These are phyloP conservation scores for Capillidium rhysosporum DNA, from an alignment of 371 early-diverging fungal species.

Conservation along the genomic window DNA sequence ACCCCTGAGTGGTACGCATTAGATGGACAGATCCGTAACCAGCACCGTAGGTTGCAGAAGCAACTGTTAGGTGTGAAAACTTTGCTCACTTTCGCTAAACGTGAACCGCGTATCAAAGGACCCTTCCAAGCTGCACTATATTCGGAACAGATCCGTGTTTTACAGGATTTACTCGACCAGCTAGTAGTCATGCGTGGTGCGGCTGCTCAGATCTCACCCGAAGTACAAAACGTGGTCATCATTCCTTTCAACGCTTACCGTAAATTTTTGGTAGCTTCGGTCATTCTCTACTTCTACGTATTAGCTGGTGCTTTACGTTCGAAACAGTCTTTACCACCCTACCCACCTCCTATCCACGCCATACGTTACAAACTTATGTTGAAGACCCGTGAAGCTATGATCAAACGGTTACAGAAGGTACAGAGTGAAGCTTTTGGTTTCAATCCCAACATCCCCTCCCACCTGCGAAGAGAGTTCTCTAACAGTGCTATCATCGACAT, in stretches of 20 bases:
- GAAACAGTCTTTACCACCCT: constrained; percentile 23
- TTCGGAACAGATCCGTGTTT: constrained; percentile 25
- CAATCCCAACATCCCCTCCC: neutral
- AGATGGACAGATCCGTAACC: neutral
- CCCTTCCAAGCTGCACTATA: constrained; percentile 33
- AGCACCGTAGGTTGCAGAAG: neutral
- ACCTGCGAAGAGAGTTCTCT: neutral
- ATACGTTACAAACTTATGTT: constrained; percentile 3
- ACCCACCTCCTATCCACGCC: constrained; percentile 10
- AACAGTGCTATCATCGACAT: neutral
- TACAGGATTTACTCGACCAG: constrained; percentile 28
- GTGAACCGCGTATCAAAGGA: constrained; percentile 31
- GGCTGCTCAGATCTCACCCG: constrained; percentile 20
- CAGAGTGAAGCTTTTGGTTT: neutral
- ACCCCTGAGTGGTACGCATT: constrained; percentile 8
- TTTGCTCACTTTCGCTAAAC: neutral
- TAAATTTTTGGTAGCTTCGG: constrained; percentile 28
- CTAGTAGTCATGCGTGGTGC: constrained; percentile 29
- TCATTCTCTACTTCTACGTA: constrained; percentile 19
- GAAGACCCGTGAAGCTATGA: constrained; percentile 1
- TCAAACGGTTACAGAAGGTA: neutral
- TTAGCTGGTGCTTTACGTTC: constrained; percentile 19
- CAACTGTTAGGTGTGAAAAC: neutral
- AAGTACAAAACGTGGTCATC: constrained; percentile 16
- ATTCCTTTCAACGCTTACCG: constrained; percentile 20